Evolutionary conservation across 106 monocot genomes (phyloP), one percentile per base, ranked within the genome.

Genomic region (Gastrodia elata): DNA sequence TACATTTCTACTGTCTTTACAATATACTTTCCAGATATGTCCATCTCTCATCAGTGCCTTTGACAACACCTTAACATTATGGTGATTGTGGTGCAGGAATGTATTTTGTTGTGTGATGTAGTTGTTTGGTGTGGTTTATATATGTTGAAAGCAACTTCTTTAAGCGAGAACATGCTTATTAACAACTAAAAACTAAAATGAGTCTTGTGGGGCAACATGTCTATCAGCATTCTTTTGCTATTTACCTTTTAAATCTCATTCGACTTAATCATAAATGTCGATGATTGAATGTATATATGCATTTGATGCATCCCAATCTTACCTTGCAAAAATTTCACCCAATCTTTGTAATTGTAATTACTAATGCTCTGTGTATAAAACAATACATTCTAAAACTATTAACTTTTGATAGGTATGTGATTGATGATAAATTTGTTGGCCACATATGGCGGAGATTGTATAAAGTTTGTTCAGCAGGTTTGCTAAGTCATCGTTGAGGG

Each of bases 231-330:
- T 59, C 0, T 59, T 59, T 59, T 59, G 59, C 9, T 11, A 59
- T 30, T 59, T 59, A 59, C 11, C 26, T 61, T 61, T 61, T 61
- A 30, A 43, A n/a, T n/a, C n/a, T n/a, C n/a, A n/a, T n/a, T n/a
- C n/a, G n/a, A n/a, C n/a, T n/a, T n/a, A n/a, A n/a, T n/a, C n/a
- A n/a, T n/a, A n/a, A n/a, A n/a, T n/a, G n/a, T n/a, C n/a, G n/a
- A n/a, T n/a, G n/a, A n/a, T n/a, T n/a, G n/a, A n/a, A n/a, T n/a
- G n/a, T n/a, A n/a, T n/a, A n/a, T n/a, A n/a, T n/a, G n/a, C n/a
- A n/a, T n/a, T n/a, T n/a, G n/a, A n/a, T n/a, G n/a, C n/a, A n/a
- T n/a, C n/a, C n/a, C n/a, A n/a, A n/a, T n/a, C n/a, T n/a, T n/a
- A n/a, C n/a, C n/a, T n/a, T n/a, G n/a, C n/a, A n/a, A n/a, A n/a